Base-by-base conservation (phyloP, 208 protist species). In the Sergeia podlipaevii region DNA sequence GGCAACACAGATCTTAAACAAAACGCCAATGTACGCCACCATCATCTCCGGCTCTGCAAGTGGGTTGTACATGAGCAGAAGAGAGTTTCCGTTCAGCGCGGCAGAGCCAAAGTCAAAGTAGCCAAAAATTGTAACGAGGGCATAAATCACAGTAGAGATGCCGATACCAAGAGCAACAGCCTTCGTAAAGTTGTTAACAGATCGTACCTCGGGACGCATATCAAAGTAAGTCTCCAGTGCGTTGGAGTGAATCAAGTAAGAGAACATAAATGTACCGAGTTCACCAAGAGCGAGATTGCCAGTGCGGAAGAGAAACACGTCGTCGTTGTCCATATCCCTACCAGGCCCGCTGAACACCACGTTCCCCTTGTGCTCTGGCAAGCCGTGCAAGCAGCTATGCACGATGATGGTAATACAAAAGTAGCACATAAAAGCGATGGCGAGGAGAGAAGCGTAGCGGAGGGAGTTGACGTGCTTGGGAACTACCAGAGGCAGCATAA, bases 21-120 rank as follows among this genome's bases (percentile, higher is more conserved):
- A 30, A 37, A 77, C 60, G 11, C 62, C 62, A 54, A 72, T 34
- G 49, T 71, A 77, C 4, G 38, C 52, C 11, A 60, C 36, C 46
- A 77, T 54, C 20, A 77, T 45, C 41, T 60, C 33, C 0, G 51
- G 34, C 38, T 76, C 50, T 11, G 43, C 13, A n/a, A 66, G 28
- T 11, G 70, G 70, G 24, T 67, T 50, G 53, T 67, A 77, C 41
- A 62, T 61, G 28, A 60, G 52, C 15, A 77, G 30, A 43, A 77
- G 51, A 11, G 70, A 77, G 29, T 29, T 44, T 7, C 6, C 17
- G n/a, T n/a, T n/a, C n/a, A n/a, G n/a, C n/a, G n/a, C n/a, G n/a
- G n/a, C n/a, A n/a, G n/a, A n/a, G 23, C 70, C 70, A 60, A 77
- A 77, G 33, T 77, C 57, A 7, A 59, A 20, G 28, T 72, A 77